These are phyloP conservation scores for Actinidia arguta DNA, from an alignment of 179 eudicot genomes.

Conservation along the genomic window DNA sequence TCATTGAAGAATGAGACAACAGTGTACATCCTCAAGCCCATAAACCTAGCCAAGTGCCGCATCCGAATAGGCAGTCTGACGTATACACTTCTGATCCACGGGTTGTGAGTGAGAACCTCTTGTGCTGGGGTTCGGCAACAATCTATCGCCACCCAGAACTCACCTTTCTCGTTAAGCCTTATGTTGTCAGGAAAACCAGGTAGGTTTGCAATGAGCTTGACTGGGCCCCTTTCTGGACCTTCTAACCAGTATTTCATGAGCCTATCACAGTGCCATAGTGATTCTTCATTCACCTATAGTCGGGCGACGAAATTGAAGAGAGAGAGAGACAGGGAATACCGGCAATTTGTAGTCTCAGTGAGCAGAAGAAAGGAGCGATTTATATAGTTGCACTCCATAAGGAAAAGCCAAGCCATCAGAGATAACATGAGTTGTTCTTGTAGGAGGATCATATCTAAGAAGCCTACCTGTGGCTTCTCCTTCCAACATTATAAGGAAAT, in stretches of 20 bases:
- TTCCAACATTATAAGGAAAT: slow-evolving; percentile 79
- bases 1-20: slow-evolving; percentile 64
- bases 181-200: slow-evolving; percentile 96
- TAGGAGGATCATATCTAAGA: slow-evolving; percentile 83
- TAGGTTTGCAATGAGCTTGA: slow-evolving; percentile 64
- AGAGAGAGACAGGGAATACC: slow-evolving; percentile 31
- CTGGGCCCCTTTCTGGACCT: slow-evolving; percentile 57
- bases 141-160: slow-evolving; percentile 97
- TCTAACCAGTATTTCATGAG: slow-evolving; percentile 71
- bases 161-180: slow-evolving; percentile 73
- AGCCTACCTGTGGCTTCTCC: slow-evolving; percentile 92
- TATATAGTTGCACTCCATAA: slow-evolving; percentile 86
- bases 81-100: slow-evolving; percentile 81
- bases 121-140: slow-evolving; percentile 83
- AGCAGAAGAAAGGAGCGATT: slow-evolving; percentile 71
- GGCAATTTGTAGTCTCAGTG: slow-evolving; percentile 87
- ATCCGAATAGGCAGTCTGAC: slow-evolving; percentile 78
- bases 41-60: slow-evolving; percentile 57
- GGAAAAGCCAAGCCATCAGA: slow-evolving; percentile 85
- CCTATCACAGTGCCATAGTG: slow-evolving; percentile 38
- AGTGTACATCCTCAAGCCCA: slow-evolving; percentile 88
- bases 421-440: slow-evolving; percentile 73
- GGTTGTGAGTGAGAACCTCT: slow-evolving; percentile 63
- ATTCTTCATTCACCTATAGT: too few relatives aligned
- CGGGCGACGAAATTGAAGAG: slow-evolving; percentile 18